Base-by-base conservation (phyloP, 805 yeast species). In the Saturnispora sanitii region DNA sequence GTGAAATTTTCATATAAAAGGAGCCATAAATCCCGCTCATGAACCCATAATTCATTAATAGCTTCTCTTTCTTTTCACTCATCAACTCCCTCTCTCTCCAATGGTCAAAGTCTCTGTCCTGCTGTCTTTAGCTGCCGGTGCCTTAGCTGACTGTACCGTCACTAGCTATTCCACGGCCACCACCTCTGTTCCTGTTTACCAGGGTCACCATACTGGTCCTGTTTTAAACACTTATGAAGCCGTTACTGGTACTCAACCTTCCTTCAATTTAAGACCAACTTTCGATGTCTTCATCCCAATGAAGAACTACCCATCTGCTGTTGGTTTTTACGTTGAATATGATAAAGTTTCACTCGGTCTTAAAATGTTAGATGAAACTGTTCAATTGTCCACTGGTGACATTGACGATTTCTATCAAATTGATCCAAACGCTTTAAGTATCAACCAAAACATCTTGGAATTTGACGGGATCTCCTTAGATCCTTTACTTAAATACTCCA, bases 251-350 rank as follows among this genome's bases (percentile, higher is more conserved):
- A 42, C 45, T 20, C 37, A 37, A 27, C 32, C 28, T 4, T 46
- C 49, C 42, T 35, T 18, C 26, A 39, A 40, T 21, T 41, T 42
- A 2, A 15, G 37, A 25, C 55, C 53, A 27, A 44, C 38, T 9
- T 49, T 48, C 42, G 39, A 38, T 3, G 22, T 52, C 13, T 47
- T 25, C 33, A 38, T 52, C 32, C 56, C 56, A 12, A 41, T 45
- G 19, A 17, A 22, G 11, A 6, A 18, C 3, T 42, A 36, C 19
- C 33, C 32, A n/a, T 19, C 36, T 17, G 37, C 40, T 6, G 18
- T 42, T 13, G 46, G 46, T 3, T 39, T 50, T 6, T 30, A 27
- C 22, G 38, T 48, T 13, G 26, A 18, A 4, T 12, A 43, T 3
- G 20, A 37, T 6, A 22, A 32, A 4, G 19, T 35, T 12, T 36